Evolutionary conservation across 2,329 filamentous ascomycete genomes (phyloP).

Genomic region (Onygenales sp.): DNA sequence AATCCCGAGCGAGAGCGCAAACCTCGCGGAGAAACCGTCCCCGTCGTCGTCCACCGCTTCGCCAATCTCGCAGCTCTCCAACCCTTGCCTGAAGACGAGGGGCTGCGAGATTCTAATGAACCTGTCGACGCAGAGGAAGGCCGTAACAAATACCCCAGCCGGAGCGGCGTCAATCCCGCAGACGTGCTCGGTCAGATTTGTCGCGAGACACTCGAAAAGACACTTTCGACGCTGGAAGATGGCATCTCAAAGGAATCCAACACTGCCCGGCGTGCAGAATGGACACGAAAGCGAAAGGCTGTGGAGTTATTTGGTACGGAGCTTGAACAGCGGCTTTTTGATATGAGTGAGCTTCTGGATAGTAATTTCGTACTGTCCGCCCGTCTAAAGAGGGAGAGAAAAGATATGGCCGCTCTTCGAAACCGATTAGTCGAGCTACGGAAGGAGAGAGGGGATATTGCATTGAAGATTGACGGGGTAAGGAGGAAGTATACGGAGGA

Average conservation of each 20-base stretch:
- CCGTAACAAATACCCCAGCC: constrained; percentile 21
- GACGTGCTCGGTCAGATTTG: constrained; percentile 44
- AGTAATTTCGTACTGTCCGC: constrained; percentile 38
- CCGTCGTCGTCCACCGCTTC: constrained; percentile 33
- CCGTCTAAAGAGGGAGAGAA: constrained; percentile 36
- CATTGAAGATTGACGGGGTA: constrained; percentile 42
- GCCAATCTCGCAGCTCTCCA: constrained; percentile 24
- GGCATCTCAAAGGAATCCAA: constrained; percentile 32
- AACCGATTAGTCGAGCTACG: constrained; percentile 40
- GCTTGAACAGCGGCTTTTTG: constrained; percentile 40
- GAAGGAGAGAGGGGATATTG: constrained; percentile 39
- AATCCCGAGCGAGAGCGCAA: not conserved
- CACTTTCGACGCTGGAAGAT: constrained; percentile 32
- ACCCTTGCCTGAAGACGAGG: constrained; percentile 12
- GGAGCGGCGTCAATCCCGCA: constrained; percentile 40
- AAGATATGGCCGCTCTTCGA: constrained; percentile 36
- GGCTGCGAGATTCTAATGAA: constrained; percentile 16
- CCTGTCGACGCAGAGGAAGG: constrained; percentile 23
- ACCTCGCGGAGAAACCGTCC: constrained; percentile 27
- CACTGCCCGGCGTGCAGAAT: constrained; percentile 28
- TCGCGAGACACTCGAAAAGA: constrained; percentile 40
- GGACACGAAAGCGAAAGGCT: constrained; percentile 37
- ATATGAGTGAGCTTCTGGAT: constrained; percentile 44
- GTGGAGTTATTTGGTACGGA: constrained; percentile 40
- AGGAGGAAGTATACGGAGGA: constrained; percentile 31